Evolutionary conservation across 2,329 filamentous ascomycete genomes (phyloP).

Genomic region (Trichoderma hamatum): DNA sequence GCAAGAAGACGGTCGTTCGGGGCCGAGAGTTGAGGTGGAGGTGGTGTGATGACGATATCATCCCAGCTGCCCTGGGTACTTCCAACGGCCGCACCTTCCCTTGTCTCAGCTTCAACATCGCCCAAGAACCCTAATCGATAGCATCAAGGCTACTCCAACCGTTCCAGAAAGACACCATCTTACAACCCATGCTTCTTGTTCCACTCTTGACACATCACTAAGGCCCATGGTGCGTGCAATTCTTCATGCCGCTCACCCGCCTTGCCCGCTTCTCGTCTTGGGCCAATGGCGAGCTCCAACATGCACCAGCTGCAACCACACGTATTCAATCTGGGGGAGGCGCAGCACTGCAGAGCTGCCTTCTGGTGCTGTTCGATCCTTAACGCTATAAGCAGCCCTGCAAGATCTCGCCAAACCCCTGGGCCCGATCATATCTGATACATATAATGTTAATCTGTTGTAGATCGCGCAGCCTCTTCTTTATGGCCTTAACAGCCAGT

Average conservation of each 20-base stretch:
- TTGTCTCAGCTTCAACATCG: not conserved
- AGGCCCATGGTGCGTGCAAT: not conserved
- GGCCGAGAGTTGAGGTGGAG: not conserved
- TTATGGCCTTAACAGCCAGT: not conserved
- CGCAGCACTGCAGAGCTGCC: conserved; percentile 16
- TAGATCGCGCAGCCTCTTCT: not conserved
- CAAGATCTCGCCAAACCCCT: conserved; percentile 6
- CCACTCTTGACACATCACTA: not conserved
- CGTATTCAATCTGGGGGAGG: conserved; percentile 21
- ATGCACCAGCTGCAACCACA: conserved; percentile 4
- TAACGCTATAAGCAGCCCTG: not conserved
- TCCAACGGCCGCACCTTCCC: not conserved
- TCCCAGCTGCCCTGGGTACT: not conserved
- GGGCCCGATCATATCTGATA: conserved; percentile 1
- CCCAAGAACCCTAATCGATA: not conserved
- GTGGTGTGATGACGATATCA: too few species aligned
- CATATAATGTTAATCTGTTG: not conserved
- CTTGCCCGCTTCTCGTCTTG: not conserved
- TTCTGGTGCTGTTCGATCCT: not conserved
- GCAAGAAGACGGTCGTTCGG: not conserved
- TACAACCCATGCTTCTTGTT: not conserved
- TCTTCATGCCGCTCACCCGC: conserved; percentile 1
- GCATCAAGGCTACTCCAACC: not conserved
- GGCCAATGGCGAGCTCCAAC: not conserved
- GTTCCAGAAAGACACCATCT: not conserved